phyloP scores from a whole-genome alignment of 371 early-diverging fungal species.

The Quaeritorhiza haematococci region DNA sequence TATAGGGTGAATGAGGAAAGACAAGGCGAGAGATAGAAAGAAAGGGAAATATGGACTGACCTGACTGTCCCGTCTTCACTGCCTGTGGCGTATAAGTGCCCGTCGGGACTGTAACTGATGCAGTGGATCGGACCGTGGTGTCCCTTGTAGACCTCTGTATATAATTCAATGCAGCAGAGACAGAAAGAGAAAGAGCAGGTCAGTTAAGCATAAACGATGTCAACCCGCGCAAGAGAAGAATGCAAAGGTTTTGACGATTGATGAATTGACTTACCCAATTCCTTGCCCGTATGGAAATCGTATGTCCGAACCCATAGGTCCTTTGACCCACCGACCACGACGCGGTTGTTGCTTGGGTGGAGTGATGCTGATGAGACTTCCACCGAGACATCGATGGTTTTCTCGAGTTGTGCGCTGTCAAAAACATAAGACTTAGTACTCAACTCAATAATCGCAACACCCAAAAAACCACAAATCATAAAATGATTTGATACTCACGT shows the following conservation, averaged over 20 bases:
- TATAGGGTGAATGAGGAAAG: neutral
- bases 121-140: conserved; percentile 86
- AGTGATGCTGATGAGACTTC: conserved; percentile 72
- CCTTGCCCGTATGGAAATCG: conserved; percentile 67
- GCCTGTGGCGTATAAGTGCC: conserved; percentile 82
- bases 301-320: conserved; percentile 79
- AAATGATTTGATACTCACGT: conserved; percentile 49
- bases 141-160: conserved; percentile 71
- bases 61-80: conserved; percentile 36
- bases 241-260: no score
- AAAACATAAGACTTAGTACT: no score
- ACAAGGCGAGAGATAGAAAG: neutral
- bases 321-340: conserved; percentile 69
- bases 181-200: no score
- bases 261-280: conserved; percentile 45
- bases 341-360: conserved; percentile 67
- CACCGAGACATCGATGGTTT: conserved; percentile 53
- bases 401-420: conserved; percentile 45
- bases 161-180: no score
- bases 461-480: neutral
- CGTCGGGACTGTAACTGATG: conserved; percentile 84
- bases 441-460: conserved; percentile 4
- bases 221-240: neutral
- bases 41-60: neutral
- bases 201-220: neutral